Evolutionary conservation across 805 yeast species (phyloP).

Genomic region (Teunomyces pallodes): DNA sequence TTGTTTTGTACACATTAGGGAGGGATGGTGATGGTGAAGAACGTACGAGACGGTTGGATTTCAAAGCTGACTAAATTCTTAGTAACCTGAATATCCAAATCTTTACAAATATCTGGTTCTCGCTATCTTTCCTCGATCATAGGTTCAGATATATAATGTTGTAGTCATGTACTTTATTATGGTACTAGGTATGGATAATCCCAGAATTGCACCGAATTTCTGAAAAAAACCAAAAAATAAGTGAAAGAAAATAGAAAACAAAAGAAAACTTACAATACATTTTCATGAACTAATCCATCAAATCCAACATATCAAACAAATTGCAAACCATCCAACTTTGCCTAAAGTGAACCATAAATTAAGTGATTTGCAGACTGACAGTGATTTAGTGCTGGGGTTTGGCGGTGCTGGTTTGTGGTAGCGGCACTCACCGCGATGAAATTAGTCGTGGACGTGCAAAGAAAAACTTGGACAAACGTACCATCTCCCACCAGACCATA

Average conservation of each 20-base stretch:
- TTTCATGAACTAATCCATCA: neutral
- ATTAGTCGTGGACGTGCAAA: neutral
- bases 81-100: too few species aligned
- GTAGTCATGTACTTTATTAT: neutral
- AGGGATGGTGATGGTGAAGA: too few species aligned
- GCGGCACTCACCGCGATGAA: too few species aligned
- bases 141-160: neutral
- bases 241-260: neutral
- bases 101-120: too few species aligned
- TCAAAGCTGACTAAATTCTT: too few species aligned
- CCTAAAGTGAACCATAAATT: too few species aligned
- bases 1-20: too few species aligned
- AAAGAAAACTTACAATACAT: neutral
- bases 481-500: neutral
- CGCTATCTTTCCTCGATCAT: too few species aligned
- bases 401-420: too few species aligned
- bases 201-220: neutral
- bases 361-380: too few species aligned
- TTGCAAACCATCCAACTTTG: neutral
- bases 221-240: neutral
- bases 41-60: too few species aligned
- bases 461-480: constrained; percentile 1
- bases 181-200: neutral
- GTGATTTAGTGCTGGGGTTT: too few species aligned
- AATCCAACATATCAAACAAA: neutral